Evolutionary conservation across 2,329 filamentous ascomycete species (phyloP), one percentile per base, ranked within the genome.

Genomic region (Malbranchea cinnamomea): DNA sequence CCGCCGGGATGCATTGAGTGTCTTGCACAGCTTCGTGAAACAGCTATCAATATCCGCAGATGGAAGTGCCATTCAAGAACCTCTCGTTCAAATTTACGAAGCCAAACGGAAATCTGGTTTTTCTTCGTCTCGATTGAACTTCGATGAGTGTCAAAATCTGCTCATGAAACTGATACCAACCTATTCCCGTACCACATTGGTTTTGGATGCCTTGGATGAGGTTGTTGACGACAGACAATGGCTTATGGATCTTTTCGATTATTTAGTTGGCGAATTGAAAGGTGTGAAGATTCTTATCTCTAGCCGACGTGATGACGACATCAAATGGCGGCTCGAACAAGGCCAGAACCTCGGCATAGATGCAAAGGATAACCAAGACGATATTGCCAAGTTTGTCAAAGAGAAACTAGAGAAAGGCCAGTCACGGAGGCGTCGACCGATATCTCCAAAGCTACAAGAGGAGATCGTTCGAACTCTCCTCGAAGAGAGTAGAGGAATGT

Each of bases 401-500:
- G 23, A 30, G 16, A 28, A 42, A 17, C 47, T 52, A 21, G 16
- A 21, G 2, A 35, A 39, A 22, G 37, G 43, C 31, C 22, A 28
- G 21, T 23, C 30, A 12, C 18, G 30, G 7, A 6, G 26, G 2
- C 28, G 24, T 3, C 44, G 41, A 41, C 26, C 29, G 4, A 37
- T 49, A 17, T 17, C 34, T 2, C 2, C n/a, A 2, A 3, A 28
- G 3, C 26, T 48, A n/a, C 33, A 41, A 26, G 12, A 32, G 16
- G 33, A 43, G 5, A 45, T 50, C 30, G 23, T 43, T 5, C 10
- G 34, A 5, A 44, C 39, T 2, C 31, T 49, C 6, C 23, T 40
- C 13, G 17, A 37, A 5, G 22, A 37, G 8, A 49, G 45, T 35
- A 31, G 41, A 3, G 48, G 46, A 37, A 51, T 51, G 47, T 50